Evolutionary conservation across 805 yeast genomes (phyloP), one percentile per base, ranked within the genome.

Genomic region (Cyberlindnera xylosilytica): DNA sequence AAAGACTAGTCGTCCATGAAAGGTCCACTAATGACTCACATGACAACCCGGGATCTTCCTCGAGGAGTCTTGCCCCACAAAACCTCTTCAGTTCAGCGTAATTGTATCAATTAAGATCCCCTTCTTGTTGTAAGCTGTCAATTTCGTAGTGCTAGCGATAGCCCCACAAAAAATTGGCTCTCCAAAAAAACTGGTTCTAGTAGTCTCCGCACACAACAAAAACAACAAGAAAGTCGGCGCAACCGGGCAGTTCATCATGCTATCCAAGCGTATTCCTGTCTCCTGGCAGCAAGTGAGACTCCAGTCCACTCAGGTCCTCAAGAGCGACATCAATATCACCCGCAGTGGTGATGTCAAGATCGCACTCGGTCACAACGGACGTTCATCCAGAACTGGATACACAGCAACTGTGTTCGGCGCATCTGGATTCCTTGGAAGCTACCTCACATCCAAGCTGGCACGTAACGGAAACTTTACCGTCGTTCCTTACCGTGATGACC

Each of bases 321-420:
- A 67, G 46, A 70, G 78, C 44, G 93, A 87, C 64, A 66, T 83
- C 56, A 79, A 79, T 60, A 79, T 87, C 64, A 82, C 91, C 42
- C 74, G 79, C 51, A 71, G 74, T 39, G 96, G 96, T 20, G 85
- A 87, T 58, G 83, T 88, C 34, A 73, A 79, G 52, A 62, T 83
- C 34, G 63, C 85, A n/a, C 69, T 72, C 27, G 96, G 96, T 47
- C 66, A 76, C 38, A 93, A 95, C 36, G 95, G 95, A 23, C 73
- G 87, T 45, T 83, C 91, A 4, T 85, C 95, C 22, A 76, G 95
- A 69, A 81, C 91, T 8, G 96, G 96, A 3, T 85, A 80, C 65
- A 85, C 90, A 4, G 95, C 90, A 18, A 85, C 96, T 1, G 93
- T 87, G 3, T 87, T 87, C 58, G 96, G 96, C 9, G 86, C 83